Conservation (phyloP, 129 eudicot genomes). For the Escallonia herrerae region DNA sequence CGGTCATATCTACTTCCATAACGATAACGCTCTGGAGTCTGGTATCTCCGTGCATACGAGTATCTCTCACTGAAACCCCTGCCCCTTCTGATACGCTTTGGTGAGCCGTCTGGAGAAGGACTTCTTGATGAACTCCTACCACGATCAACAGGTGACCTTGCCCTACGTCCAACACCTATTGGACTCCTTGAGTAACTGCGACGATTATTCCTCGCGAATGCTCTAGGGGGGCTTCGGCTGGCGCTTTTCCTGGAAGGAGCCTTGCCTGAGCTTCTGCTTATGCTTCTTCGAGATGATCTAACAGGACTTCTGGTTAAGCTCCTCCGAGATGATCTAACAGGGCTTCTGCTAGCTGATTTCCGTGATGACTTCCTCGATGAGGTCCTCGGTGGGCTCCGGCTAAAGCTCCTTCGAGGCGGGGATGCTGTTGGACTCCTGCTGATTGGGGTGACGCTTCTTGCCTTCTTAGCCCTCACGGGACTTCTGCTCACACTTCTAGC, state of each 20-base stretch:
- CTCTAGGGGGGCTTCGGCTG: conserved; percentile 68
- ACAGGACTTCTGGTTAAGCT: conserved; percentile 75
- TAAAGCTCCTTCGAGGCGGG: conserved; percentile 44
- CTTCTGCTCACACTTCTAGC: conserved; percentile 47
- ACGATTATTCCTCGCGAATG: conserved; percentile 46
- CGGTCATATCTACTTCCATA: conserved; percentile 73
- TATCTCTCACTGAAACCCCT: conserved; percentile 88
- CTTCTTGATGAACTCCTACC: conserved; percentile 78
- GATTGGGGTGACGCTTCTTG: conserved; percentile 18
- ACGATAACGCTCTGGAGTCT: conserved; percentile 82
- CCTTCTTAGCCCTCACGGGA: conserved; percentile 27
- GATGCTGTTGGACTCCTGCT: conserved; percentile 55
- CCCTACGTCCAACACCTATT: conserved; percentile 51
- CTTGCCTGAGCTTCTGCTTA: conserved; percentile 83
- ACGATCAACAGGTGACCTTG: conserved; percentile 60
- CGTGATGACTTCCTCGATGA: conserved; percentile 43
- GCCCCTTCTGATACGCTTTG: conserved; percentile 82
- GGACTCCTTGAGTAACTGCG: conserved; percentile 87
- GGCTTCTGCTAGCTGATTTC: conserved; percentile 64
- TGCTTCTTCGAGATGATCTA: conserved; percentile 59
- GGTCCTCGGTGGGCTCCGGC: conserved; percentile 38
- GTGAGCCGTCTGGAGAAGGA: conserved; percentile 72
- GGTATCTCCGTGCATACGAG: conserved; percentile 84
- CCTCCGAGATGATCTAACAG: conserved; percentile 58
- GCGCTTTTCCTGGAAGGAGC: conserved; percentile 53